These are phyloP conservation scores for Suillus weaverae DNA, from an alignment of 768 basidiomycete genomes.

Conservation along the genomic window DNA sequence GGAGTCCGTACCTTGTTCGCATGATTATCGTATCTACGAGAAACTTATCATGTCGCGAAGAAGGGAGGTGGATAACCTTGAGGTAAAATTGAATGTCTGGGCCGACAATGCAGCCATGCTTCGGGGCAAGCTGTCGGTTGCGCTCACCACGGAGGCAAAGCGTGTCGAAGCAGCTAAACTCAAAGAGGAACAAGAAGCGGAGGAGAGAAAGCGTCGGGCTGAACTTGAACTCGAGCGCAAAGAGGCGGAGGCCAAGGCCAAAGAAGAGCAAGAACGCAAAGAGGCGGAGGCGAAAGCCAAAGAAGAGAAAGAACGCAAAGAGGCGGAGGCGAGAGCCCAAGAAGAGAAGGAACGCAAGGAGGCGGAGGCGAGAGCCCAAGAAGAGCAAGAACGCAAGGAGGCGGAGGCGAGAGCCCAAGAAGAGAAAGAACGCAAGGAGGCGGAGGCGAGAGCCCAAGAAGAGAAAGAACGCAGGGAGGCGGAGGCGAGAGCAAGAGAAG, in stretches of 20 bases:
- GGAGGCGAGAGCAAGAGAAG: conserved; percentile 18
- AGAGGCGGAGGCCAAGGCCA: conserved; percentile 29
- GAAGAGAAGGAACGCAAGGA: conserved; percentile 8
- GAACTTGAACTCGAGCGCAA: conserved; percentile 13
- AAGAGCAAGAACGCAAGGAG: conserved; percentile 13
- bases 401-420: conserved; percentile 16
- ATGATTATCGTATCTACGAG: conserved; percentile 48
- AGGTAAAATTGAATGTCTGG: conserved; percentile 50
- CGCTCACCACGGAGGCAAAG: conserved; percentile 42
- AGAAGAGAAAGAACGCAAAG: conserved; percentile 9
- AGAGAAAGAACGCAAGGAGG: conserved; percentile 7
- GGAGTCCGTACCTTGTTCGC: conserved; percentile 45
- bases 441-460: conserved; percentile 31
- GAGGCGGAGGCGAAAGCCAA: conserved; percentile 28
- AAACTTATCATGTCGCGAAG: conserved; percentile 48
- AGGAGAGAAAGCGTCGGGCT: conserved; percentile 20
- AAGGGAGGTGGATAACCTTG: conserved; percentile 51
- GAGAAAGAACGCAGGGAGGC: conserved; percentile 1
- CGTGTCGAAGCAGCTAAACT: conserved; percentile 40
- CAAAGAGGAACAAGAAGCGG: conserved; percentile 27
- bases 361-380: conserved; percentile 24
- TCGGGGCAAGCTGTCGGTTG: conserved; percentile 39
- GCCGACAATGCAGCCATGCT: conserved; percentile 35
- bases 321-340: conserved; percentile 15
- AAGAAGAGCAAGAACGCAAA: conserved; percentile 14